Base-by-base conservation (phyloP, 2,329 filamentous ascomycete species). In the Fusarium sp. region DNA sequence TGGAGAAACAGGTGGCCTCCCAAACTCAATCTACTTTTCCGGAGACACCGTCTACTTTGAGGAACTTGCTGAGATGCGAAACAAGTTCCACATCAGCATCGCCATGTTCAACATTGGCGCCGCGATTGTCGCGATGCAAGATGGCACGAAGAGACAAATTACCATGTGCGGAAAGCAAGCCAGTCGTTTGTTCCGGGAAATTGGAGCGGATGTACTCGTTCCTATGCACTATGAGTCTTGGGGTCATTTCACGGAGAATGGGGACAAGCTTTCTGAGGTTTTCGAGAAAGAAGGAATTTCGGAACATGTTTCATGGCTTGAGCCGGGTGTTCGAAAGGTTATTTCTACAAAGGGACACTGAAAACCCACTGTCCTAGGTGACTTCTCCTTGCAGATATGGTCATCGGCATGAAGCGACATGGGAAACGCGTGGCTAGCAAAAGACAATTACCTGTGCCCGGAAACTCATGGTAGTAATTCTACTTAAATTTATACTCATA, bases 221-320 rank as follows among this genome's bases (percentile, higher is more conserved):
- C 68, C 68, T 11, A 70, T 70, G 68, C 68, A 70, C 20, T 70
- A 60, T 2, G 68, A 68, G 17, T 68, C 68, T 1, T 70, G 59
- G 65, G 60, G 35, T 4, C 59, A 70, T 12, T 70, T 68, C 22
- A 58, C 56, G 3, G 32, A 61, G 27, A 47, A 47, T 61, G 58
- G 58, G 1, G 40, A 47, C 5, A 25, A 14, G 12, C 27, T 61
- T 30, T 27, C 38, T 8, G 35, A 61, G 30, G 30, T 17, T 30
- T 61, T 61, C 33, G 38, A 61, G 40, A 32, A 47, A 6, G 58
- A 61, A 30, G 58, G 40, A 1, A 40, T 61, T 22, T 47, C n/a
- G 30, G 38, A 61, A 22, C 17, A 35, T 43, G 30, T 61, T 32
- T 22, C 22, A 1, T 61, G 58, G 58, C 58, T 61, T n/a, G 9